Evolutionary conservation across 2,329 filamentous ascomycete species (phyloP), one percentile per base, ranked within the genome.

Genomic region (Trematosphaeria pertusa): DNA sequence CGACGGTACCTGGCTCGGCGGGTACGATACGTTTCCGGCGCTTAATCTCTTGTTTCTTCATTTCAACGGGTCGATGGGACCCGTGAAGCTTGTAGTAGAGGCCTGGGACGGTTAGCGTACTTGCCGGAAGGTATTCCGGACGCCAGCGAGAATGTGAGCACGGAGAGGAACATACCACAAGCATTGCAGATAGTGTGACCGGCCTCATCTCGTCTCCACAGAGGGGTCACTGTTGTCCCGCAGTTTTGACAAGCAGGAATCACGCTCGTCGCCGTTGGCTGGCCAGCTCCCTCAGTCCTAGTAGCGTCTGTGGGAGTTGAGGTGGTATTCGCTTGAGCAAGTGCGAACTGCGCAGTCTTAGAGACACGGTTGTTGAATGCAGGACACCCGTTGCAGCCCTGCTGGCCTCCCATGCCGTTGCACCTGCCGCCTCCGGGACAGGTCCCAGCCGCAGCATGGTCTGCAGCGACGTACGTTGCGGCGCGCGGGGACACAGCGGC

Each of bases 41-140:
- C 74, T 99, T 97, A 71, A 99, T 99, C 19, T 96, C 89, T 3
- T 91, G 88, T 72, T 97, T 97, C 74, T 97, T 99, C 94, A 99
- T 97, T n/a, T 91, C 91, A 4, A 94, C 90, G 0, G 94, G 94
- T 32, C 94, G 84, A 72, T 97, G 93, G 21, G 91, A 86, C 43
- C 92, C 92, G 69, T 99, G 94, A 2, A 99, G 84, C 73, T 97
- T 97, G 76, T 95, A 91, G 72, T 99, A 99, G 3, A 99, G 78
- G 4, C 93, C 91, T 96, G 18, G 7, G 9, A n/a, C 19, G 15
- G 28, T 64, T 49, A 64, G 62, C 38, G 31, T 32, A 44, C 35
- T 21, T 10, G 12, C 14, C 15, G 7, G 15, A 37, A 44, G 6
- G 8, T 30, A 30, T 42, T 5, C 19, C 14, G 32, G 26, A n/a